Conservation (phyloP, 148 eudicot species). For the Rhododendron ovatum region DNA sequence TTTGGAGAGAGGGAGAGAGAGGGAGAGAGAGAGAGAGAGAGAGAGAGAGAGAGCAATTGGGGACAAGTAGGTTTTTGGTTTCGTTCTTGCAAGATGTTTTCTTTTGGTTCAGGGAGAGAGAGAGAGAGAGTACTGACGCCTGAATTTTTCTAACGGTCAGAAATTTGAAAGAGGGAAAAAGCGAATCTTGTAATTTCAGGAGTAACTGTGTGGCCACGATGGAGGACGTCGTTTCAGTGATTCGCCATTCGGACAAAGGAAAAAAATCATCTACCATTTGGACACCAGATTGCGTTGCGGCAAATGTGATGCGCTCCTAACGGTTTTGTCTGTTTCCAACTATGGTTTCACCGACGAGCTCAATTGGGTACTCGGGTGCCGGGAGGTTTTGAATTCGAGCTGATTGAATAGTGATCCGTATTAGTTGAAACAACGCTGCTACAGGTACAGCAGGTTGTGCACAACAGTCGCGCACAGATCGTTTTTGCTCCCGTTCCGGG, state of each 20-base stretch:
- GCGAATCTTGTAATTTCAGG: neutral
- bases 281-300: neutral
- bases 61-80: neutral
- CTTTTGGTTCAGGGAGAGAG: neutral
- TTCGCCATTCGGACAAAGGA: no score
- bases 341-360: no score
- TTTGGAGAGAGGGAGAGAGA: neutral
- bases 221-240: neutral
- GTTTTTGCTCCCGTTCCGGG: no score
- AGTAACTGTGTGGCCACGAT: neutral
- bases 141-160: neutral
- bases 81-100: neutral
- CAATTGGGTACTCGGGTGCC: no score
- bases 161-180: neutral
- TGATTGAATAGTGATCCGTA: no score
- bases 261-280: neutral
- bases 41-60: neutral
- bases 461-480: no score
- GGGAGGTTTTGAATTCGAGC: no score
- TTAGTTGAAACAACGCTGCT: no score
- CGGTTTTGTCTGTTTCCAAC: neutral
- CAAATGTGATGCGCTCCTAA: neutral
- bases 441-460: no score
- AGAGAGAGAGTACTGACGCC: neutral
- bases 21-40: constrained; percentile 4